Evolutionary conservation across 1,284 basidiomycete genomes (phyloP).

Genomic region (Volvariella volvacea): DNA sequence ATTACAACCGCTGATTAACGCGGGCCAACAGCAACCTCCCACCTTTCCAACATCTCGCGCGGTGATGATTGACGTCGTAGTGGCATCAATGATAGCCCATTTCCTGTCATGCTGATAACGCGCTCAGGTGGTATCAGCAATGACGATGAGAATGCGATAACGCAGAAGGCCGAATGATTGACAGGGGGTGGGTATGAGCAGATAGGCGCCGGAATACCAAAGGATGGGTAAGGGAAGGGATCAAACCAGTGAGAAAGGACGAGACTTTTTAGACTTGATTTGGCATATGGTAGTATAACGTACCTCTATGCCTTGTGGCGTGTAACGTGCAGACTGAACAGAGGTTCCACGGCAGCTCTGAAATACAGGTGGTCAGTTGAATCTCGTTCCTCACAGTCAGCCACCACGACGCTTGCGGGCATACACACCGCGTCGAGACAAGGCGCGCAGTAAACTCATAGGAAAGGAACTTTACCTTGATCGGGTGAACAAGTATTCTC

Average conservation of each 20-base stretch:
- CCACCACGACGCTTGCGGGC: no score
- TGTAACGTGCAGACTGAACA: conserved; percentile 48
- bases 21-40: conserved; percentile 11
- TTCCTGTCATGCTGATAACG: conserved; percentile 54
- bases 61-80: conserved; percentile 49
- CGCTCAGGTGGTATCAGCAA: background rate
- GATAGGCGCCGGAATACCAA: no score
- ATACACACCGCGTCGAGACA: no score
- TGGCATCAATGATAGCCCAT: conserved; percentile 60
- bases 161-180: background rate
- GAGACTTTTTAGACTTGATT: no score
- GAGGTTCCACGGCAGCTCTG: conserved; percentile 44
- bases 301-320: conserved; percentile 61
- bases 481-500: conserved; percentile 60
- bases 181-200: no score
- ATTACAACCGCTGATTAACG: conserved; percentile 1
- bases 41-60: conserved; percentile 60
- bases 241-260: no score
- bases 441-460: no score
- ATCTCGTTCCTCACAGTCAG: no score
- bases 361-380: background rate
- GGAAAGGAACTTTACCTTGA: conserved; percentile 36
- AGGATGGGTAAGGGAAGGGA: no score
- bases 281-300: no score
- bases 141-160: background rate